These are phyloP conservation scores for Rosa lucieae DNA, from an alignment of 306 rosid genomes.

Conservation along the genomic window DNA sequence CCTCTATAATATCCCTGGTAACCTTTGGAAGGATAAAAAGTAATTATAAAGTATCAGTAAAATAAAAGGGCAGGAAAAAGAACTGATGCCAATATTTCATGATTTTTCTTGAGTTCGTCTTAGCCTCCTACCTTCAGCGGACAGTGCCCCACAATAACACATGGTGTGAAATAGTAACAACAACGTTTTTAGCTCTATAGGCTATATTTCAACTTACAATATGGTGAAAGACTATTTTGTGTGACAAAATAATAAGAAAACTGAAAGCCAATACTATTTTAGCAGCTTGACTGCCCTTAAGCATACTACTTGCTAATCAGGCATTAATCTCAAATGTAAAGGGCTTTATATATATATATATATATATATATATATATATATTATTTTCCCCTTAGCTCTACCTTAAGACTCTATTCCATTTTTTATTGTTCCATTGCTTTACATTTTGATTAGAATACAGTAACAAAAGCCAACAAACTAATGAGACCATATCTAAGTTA, in stretches of 20 bases:
- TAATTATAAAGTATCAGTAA: conserved; percentile 4
- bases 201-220: neutral
- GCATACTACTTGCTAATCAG: neutral
- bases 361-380: no score
- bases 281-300: neutral
- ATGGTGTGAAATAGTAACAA: neutral
- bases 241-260: neutral
- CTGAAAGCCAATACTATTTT: neutral
- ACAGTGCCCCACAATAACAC: neutral
- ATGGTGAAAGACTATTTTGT: neutral
- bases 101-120: neutral
- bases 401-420: neutral
- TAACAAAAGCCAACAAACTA: conserved; percentile 3
- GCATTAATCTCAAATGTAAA: neutral
- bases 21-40: conserved; percentile 49
- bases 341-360: neutral
- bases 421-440: neutral
- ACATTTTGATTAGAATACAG: neutral
- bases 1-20: conserved; percentile 75
- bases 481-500: neutral
- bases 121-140: neutral
- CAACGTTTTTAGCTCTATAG: neutral
- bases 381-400: neutral
- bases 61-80: neutral
- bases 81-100: neutral